Evolutionary conservation across 2,329 filamentous ascomycete species (phyloP), one percentile per base, ranked within the genome.

Genomic region (Lasiodiplodia gonubiensis): DNA sequence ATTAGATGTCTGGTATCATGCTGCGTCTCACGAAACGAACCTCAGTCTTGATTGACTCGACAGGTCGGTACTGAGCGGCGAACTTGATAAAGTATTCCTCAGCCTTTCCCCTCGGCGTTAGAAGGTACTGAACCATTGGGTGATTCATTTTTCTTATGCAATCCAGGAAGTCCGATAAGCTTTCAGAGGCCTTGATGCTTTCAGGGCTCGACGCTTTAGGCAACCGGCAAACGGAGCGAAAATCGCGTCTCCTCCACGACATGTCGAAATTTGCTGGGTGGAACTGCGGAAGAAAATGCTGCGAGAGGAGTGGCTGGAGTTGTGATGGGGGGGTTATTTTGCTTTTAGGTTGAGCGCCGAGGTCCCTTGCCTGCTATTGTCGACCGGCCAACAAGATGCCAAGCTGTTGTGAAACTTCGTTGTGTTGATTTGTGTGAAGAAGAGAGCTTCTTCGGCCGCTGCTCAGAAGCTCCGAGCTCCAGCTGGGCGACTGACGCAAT

Each of bases 401-500:
- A 16, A 46, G 42, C 42, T 46, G 42, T n/a, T 46, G 49, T 27
- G 49, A 21, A 27, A n/a, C 25, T 46, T 21, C 18, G 7, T 21
- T 46, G 42, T n/a, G 42, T n/a, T 46, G 42, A 3, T 21, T 18
- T 46, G 42, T 3, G 42, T 10, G n/a, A 10, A 21, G 18, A 11
- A 16, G 49, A 6, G 18, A 33, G 53, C 5, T 30, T 16, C 49
- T n/a, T 54, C 51, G 51, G 51, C 27, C 51, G 25, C 16, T 11
- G 51, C 21, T 10, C 14, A 54, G 8, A 27, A 54, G 51, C 53
- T 55, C 53, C 53, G 53, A 55, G 23, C 30, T 39, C 30, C 3
- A 25, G n/a, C 33, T 55, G 53, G 3, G n/a, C n/a, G 30, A 12
- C 25, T 55, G 53, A 55, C 52, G 52, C 52, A 54, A 54, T 54